Base-by-base conservation (phyloP, 805 yeast genomes). In the Suhomyces emberorum region DNA sequence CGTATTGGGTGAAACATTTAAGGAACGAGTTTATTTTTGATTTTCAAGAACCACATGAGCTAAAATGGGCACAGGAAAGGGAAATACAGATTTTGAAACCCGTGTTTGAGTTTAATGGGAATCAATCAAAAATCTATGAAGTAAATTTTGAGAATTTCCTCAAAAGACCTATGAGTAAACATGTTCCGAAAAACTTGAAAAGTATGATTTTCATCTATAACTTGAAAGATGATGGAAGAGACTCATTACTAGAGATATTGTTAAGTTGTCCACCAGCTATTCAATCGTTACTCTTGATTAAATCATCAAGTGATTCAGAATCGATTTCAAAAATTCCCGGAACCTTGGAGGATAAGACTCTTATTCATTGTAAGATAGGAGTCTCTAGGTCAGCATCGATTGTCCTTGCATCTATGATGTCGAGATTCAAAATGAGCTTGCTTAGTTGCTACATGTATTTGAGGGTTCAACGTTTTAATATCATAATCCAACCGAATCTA, bases 341-440 rank as follows among this genome's bases (percentile, higher is more conserved):
- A n/a, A n/a, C n/a, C n/a, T n/a, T n/a, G n/a, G n/a, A n/a, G n/a
- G n/a, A n/a, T n/a, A n/a, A n/a, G n/a, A 51, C 62, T 1, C 42
- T 66, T 37, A 55, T 62, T 12, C 71, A 66, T 42, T 66, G 72
- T 43, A 54, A 61, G 18, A 65, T 66, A 28, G 72, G 72, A 0
- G 72, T 66, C 12, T 63, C 69, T 4, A 48, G 72, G 23, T 63
- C 69, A n/a, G 72, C 70, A 4, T 55, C 70, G 9, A 55, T 66
- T 29, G 59, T 64, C 4, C 55, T 66, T 30, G 70, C 71, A 2
- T 56, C 59, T 35, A 52, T 64, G 23, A 66, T 66, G 71, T 54
- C 59, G 31, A 51, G 56, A 28, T 51, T 51, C 30, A 46, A 48
- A 18, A 43, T 63, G 35, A 51, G 50, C 31, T 48, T 66, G 28